Evolutionary conservation across 371 early-diverging fungal species (phyloP).

Genomic region (Rhizopus microsporus): DNA sequence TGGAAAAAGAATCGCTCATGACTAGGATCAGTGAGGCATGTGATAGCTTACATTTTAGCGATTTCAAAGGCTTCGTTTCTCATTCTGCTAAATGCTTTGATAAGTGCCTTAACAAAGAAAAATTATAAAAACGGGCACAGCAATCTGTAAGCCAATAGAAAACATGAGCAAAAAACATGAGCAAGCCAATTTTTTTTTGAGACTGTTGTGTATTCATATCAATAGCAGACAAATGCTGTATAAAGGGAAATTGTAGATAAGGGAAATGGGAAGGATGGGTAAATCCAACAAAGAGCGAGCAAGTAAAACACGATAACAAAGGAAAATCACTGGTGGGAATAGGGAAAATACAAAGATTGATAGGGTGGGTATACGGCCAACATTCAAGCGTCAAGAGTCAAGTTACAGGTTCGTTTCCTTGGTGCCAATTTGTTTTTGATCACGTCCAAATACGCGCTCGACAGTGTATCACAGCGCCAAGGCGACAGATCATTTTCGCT

Average conservation of each 20-base stretch:
- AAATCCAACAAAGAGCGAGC: too few relatives aligned
- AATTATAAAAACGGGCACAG: conserved; percentile 9
- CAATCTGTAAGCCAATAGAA: conserved; percentile 7
- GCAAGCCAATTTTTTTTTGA: conserved; percentile 5
- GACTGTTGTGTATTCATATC: conserved; percentile 5
- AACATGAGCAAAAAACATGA: conserved; percentile 1
- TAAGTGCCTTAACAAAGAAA: conserved; percentile 12
- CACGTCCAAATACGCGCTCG: too few relatives aligned
- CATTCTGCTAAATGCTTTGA: conserved; percentile 5
- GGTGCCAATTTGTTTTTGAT: too few relatives aligned
- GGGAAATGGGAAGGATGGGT: too few relatives aligned
- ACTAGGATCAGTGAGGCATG: conserved; percentile 14
- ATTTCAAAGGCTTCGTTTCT: conserved; percentile 10
- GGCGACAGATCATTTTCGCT: too few relatives aligned
- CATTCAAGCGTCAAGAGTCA: conserved; percentile 8
- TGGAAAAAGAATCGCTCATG: conserved; percentile 15
- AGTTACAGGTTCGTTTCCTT: too few relatives aligned
- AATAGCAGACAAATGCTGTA: conserved; percentile 5
- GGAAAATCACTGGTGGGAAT: conserved; percentile 4
- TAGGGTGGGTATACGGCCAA: conserved; percentile 6
- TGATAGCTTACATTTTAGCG: conserved; percentile 8
- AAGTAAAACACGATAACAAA: conserved; percentile 6
- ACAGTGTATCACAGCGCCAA: too few relatives aligned
- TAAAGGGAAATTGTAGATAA: conserved; percentile 5
- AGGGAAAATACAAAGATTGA: conserved; percentile 11